These are phyloP conservation scores for Amylostereum chailletii DNA, from an alignment of 1,284 basidiomycete species.

Conservation along the genomic window DNA sequence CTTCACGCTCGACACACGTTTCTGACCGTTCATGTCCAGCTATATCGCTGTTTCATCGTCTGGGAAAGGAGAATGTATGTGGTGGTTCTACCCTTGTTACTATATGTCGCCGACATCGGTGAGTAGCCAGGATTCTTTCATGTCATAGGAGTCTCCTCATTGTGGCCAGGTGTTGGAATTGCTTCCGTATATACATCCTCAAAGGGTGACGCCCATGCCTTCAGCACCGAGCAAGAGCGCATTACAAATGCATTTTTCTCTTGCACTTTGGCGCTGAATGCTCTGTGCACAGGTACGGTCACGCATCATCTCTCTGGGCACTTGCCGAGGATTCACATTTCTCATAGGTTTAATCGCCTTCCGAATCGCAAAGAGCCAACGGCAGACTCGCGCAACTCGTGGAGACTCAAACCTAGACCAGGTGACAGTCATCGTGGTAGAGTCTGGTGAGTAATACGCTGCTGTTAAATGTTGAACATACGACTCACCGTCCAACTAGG, in stretches of 20 bases:
- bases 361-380: constrained; percentile 10
- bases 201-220: not conserved
- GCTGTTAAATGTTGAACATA: not conserved
- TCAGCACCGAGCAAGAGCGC: constrained; percentile 4
- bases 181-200: constrained; percentile 1
- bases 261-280: constrained; percentile 9
- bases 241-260: constrained; percentile 9
- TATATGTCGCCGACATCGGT: constrained; percentile 12
- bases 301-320: not conserved
- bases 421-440: constrained; percentile 9
- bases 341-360: constrained; percentile 9
- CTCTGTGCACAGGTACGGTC: constrained; percentile 9
- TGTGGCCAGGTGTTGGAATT: constrained; percentile 1
- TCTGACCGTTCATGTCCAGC: no score
- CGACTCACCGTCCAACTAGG: not conserved
- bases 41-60: constrained; percentile 15
- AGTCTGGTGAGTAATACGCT: constrained; percentile 8
- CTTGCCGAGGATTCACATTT: not conserved
- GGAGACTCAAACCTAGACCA: constrained; percentile 6
- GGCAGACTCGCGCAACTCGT: constrained; percentile 7
- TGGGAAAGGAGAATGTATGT: constrained; percentile 8
- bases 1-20: not conserved
- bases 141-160: no score
- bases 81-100: constrained; percentile 7
- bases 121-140: not conserved